phyloP scores from a whole-genome alignment of 2,329 filamentous ascomycete species.

The Fusarium sp. region DNA sequence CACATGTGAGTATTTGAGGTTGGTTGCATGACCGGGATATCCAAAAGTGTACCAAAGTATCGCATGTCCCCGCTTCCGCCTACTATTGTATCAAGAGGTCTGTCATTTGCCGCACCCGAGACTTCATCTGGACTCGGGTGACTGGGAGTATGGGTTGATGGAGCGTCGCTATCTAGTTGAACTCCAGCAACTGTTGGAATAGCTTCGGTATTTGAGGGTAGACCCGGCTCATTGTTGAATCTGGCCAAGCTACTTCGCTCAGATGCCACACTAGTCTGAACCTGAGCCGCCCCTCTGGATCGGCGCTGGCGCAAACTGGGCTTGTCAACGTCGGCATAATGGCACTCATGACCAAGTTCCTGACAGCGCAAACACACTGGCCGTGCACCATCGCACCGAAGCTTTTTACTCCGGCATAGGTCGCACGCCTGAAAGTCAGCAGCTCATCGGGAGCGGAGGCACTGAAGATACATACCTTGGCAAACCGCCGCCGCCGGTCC shows the following conservation, averaged over 20 bases:
- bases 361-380: background rate
- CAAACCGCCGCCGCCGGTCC: background rate
- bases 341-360: background rate
- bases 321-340: slow-evolving; percentile 2
- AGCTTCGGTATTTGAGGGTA: background rate
- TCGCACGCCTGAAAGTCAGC: slow-evolving; percentile 1
- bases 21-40: background rate
- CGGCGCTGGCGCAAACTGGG: background rate
- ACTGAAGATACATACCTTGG: background rate
- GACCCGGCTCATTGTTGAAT: too few species aligned
- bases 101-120: too few species aligned
- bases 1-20: too few species aligned
- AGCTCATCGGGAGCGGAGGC: background rate
- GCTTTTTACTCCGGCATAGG: background rate
- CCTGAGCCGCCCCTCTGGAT: background rate
- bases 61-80: background rate
- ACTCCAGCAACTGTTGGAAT: background rate
- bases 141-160: too few species aligned
- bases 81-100: background rate
- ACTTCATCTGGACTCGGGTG: too few species aligned
- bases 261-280: background rate
- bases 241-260: background rate
- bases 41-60: background rate
- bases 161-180: too few species aligned
- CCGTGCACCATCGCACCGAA: background rate